Evolutionary conservation across 176 grass and related monocot genomes (phyloP), one percentile per base, ranked within the genome.

Genomic region (Carex kokanica): DNA sequence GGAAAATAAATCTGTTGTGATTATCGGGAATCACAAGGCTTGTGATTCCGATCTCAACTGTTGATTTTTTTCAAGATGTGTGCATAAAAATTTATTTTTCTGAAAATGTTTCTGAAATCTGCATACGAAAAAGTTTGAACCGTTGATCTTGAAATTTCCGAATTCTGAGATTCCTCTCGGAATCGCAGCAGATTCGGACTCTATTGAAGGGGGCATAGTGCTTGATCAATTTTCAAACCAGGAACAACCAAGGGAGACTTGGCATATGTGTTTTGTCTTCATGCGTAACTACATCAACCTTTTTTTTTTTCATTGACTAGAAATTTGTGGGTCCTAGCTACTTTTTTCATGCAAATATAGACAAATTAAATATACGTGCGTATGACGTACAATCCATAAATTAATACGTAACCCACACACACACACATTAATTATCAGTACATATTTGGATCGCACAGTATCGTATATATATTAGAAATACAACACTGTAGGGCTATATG

Each of bases 311-410:
- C 2, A 56, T 81, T n/a, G 58, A 41, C 40, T 3, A 81, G 0
- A 64, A 62, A 45, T 16, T 81, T 60, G 57, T 17, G 36, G 58
- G 32, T 9, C 78, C 78, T 32, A 38, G 36, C 5, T 38, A 81
- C 18, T n/a, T 47, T 16, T 81, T 62, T 49, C 78, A 64, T 81
- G 78, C 78, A 81, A 64, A 81, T 81, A 18, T 23, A 8, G 56
- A 81, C 78, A 62, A 81, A 81, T 24, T 60, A 38, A 38, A 47
- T 49, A 49, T 81, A 80, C n/a, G 7, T 58, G 21, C 36, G 0
- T 34, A 43, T 6, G 21, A 13, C 10, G 23, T 62, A 62, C 5
- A 59, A 5, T 81, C 61, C 5, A 60, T 11, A 14, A 36, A 47
- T 15, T 54, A 78, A 56, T 27, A 20, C 68, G n/a, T 73, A 56